A percentile compares a stretch with the other conserved stretches of the same genome.
Conservation (phyloP, 1,284 basidiomycete species). For the Sporisorium sorghi region DNA sequence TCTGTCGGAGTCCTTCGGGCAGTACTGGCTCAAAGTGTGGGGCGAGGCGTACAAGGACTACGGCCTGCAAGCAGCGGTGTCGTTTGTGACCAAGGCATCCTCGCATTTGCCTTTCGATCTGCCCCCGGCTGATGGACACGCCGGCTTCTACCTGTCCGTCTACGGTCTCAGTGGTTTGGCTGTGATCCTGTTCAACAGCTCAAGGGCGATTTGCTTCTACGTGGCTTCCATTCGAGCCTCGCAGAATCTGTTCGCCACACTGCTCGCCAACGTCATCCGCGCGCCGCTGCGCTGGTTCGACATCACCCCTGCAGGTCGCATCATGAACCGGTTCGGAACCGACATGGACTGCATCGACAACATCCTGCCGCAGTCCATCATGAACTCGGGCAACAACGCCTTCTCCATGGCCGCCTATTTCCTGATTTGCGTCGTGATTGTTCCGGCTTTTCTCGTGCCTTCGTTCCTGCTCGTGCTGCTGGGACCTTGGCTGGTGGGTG, state of each 20-base stretch:
- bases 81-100: not conserved
- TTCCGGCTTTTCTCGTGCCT: slow-evolving; percentile 59
- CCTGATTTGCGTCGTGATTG: slow-evolving; percentile 57
- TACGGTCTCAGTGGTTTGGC: slow-evolving; percentile 45
- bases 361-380: slow-evolving; percentile 54
- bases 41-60: slow-evolving; percentile 50
- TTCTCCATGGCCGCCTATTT: slow-evolving; percentile 53
- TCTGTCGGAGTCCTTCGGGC: slow-evolving; percentile 44
- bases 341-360: slow-evolving; percentile 66
- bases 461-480: slow-evolving; percentile 39
- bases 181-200: slow-evolving; percentile 48
- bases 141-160: slow-evolving; percentile 40
- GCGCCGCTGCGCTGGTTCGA: slow-evolving; percentile 66
- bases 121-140: slow-evolving; percentile 30
- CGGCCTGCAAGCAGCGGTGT: not conserved
- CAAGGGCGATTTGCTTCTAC: slow-evolving; percentile 41
- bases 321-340: slow-evolving; percentile 65
- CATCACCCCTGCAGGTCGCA: slow-evolving; percentile 58
- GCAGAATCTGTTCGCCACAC: slow-evolving; percentile 54
- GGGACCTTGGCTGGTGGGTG: slow-evolving; percentile 55
- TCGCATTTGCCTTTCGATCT: slow-evolving; percentile 19
- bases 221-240: slow-evolving; percentile 42
- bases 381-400: slow-evolving; percentile 47
- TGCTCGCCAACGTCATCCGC: slow-evolving; percentile 58
- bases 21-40: slow-evolving; percentile 63